phyloP scores from a whole-genome alignment of 2,329 filamentous ascomycete genomes.

The Acephala macrosclerotiorum region DNA sequence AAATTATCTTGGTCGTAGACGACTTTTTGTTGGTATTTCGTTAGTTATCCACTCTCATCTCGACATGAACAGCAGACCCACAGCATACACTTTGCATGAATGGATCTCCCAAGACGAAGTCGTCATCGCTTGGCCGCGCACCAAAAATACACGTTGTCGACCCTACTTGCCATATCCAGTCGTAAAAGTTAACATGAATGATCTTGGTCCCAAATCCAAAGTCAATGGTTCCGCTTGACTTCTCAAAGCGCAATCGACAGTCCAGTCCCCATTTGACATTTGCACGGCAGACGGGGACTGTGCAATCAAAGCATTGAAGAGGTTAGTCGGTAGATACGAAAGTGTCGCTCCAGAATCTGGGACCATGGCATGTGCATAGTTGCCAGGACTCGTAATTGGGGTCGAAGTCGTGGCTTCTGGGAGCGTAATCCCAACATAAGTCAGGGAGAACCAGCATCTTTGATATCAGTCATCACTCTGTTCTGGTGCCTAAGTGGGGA shows the following conservation, averaged over 20 bases:
- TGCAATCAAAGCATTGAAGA: slow-evolving; percentile 17
- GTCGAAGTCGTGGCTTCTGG: slow-evolving; percentile 19
- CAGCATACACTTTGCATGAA: too few relatives aligned
- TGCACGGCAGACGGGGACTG: slow-evolving; percentile 18
- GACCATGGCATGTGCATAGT: slow-evolving; percentile 19
- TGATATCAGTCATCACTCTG: background rate
- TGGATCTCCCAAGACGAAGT: too few relatives aligned
- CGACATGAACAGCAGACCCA: too few relatives aligned
- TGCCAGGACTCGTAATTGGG: slow-evolving; percentile 5
- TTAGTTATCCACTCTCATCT: too few relatives aligned
- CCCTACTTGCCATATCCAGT: slow-evolving; percentile 23
- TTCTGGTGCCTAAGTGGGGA: background rate
- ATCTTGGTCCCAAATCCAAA: slow-evolving; percentile 26
- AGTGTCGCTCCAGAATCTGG: slow-evolving; percentile 25
- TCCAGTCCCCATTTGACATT: slow-evolving; percentile 11
- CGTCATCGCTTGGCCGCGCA: too few relatives aligned
- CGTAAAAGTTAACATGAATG: slow-evolving; percentile 25
- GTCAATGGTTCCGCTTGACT: slow-evolving; percentile 21
- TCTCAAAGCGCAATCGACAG: slow-evolving; percentile 16
- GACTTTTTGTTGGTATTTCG: too few relatives aligned
- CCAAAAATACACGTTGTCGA: too few relatives aligned
- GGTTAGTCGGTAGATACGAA: slow-evolving; percentile 14
- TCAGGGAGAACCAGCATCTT: slow-evolving; percentile 30
- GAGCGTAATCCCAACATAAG: slow-evolving; percentile 18
- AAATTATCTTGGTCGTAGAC: slow-evolving; percentile 32